Evolutionary conservation across 2,329 filamentous ascomycete genomes (phyloP), one percentile per base, ranked within the genome.

Genomic region (Aurifilum marmelostoma): DNA sequence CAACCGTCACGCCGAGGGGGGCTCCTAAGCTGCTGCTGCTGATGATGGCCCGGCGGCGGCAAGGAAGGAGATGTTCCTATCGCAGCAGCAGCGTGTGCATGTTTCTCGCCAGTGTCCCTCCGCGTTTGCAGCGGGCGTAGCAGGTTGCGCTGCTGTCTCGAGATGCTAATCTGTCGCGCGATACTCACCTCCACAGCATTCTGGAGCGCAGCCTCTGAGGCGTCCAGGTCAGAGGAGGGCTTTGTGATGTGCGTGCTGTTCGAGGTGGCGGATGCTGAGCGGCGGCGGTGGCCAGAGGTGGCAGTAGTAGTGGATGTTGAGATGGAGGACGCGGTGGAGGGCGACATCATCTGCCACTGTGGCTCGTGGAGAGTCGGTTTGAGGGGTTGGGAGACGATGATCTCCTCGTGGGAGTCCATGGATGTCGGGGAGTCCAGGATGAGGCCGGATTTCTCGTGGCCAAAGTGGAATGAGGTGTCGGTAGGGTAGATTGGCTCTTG

Each of bases 131-230:
- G 77, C 16, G 87, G 87, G 62, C 85, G 83, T 24, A 91, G 79
- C 71, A 90, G 79, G 74, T 85, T 84, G 24, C 86, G 82, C 76
- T 91, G 89, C 77, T 88, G 83, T 16, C 85, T 80, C 16, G 88
- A 90, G 34, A 91, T 81, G 72, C 87, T 90, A 72, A 92, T 90
- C 76, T 91, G 89, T 1, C 90, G 83, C 0, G 89, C 89, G 73
- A 92, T 91, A 1, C 88, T 91, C 60, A 90, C 83, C 76, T 91
- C 86, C 4, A 89, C 88, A 1, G 88, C 87, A 58, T 83, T 83
- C 71, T 84, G 83, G 18, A 86, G 77, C 8, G 80, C 81, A 29
- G 77, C 76, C 72, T 83, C 80, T 0, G 77, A 65, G 39, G 83
- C 80, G 43, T 84, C 82, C 14, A 77, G 69, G 14, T 79, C 77